Evolutionary conservation across 179 eudicot species (phyloP), one percentile per base, ranked within the genome.

Genomic region (Nepenthes alata): DNA sequence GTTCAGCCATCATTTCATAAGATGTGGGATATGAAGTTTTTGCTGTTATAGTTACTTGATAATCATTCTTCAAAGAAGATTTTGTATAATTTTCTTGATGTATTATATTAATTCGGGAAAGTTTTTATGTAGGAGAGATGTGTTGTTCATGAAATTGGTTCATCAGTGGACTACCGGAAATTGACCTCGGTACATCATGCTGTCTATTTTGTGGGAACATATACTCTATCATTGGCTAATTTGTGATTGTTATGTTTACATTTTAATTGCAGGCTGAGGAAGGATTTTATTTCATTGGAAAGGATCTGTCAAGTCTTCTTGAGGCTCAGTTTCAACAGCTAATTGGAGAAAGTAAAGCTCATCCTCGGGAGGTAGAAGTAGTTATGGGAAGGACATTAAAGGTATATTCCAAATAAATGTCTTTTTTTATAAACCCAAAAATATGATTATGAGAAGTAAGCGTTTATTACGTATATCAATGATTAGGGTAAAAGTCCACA

Each of bases 311-410:
- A 2, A 70, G 64, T 47, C 37, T 86, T 74, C 84, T 91, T 53
- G 81, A 76, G 78, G 78, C 77, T 45, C 73, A 79, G 66, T 91
- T 89, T 71, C 76, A 79, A 66, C 68, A 78, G 70, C 70, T 88
- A 65, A 71, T 86, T 45, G 98, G 89, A 67, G 78, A 83, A 49
- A 67, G 76, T 34, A 41, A 58, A 48, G 74, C 91, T 70, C 57
- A 48, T 41, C 80, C 87, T 37, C 86, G 84, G 64, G 91, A 89
- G 67, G 96, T 84, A 57, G 98, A 89, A 80, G 96, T 91, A 66
- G 86, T 91, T 58, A 91, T 91, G 98, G 98, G 98, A 53, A 85
- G 98, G 72, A 91, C 69, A 71, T 69, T 91, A 59, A 76, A 77
- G 85, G 98, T 91, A 72, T 37, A 52, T 60, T 16, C 37, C 57